Base-by-base conservation (phyloP, 2,329 filamentous ascomycete species). In the Rhexocercosporidium sp. region DNA sequence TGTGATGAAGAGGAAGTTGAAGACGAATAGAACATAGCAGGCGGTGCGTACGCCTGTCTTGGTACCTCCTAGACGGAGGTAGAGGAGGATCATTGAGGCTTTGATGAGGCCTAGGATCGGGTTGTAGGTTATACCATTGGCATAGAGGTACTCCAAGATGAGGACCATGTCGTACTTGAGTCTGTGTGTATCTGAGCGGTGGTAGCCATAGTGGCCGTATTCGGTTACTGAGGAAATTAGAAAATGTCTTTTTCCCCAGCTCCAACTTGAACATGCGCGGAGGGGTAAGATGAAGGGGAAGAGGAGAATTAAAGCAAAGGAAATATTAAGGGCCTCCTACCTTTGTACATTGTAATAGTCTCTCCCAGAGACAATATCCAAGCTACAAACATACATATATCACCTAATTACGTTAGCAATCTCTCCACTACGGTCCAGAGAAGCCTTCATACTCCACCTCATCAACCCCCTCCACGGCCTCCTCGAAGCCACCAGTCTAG, bases 91-190 rank as follows among this genome's bases (percentile, higher is more conserved):
- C 47, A 83, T 76, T 0, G 82, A 83, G 6, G 79, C 77, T 73
- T 83, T 84, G 69, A 83, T 78, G 16, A 84, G 76, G 3, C 80
- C 80, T 4, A 84, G 71, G 51, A 83, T 81, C 0, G 82, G 82
- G 57, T 82, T 83, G 75, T 84, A 84, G 8, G 81, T 73, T 9
- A 82, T 74, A 51, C 81, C 79, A 41, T 79, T 78, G 20, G 59
- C 62, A 27, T 68, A 60, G 14, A 53, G 49, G 27, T 53, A 53
- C 12, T 53, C 18, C 49, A 25, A 53, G 25, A 53, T 53, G 22
- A 53, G 49, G 7, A 53, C 49, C 49, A 53, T 1, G 25, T 53
- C 11, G 49, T 53, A 53, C 25, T 53, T 53, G 16, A 53, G 49
- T 14, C 68, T 66, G 47, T 56, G 31, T 22, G 68, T 39, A 20